These are phyloP conservation scores for Citrus hindsii DNA, from an alignment of 345 rosid genomes.

Conservation along the genomic window DNA sequence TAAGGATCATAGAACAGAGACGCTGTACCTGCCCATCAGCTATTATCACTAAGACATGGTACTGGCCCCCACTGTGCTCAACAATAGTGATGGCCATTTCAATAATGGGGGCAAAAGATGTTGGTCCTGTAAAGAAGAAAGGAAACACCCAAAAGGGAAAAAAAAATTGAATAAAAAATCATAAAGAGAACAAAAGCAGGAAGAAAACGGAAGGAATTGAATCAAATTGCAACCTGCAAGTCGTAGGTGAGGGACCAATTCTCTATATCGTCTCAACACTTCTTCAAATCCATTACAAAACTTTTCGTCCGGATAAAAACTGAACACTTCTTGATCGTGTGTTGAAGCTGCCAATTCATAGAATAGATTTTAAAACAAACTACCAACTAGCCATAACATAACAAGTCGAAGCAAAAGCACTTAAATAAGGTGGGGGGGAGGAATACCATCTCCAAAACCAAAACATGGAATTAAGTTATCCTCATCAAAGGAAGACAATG, in stretches of 20 bases:
- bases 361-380: neutral
- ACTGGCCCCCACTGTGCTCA: slow-evolving; percentile 89
- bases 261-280: slow-evolving; percentile 68
- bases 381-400: neutral
- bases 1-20: neutral
- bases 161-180: neutral
- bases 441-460: slow-evolving; percentile 94
- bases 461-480: slow-evolving; percentile 94
- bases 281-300: slow-evolving; percentile 94
- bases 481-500: slow-evolving; percentile 81
- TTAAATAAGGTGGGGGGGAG: neutral
- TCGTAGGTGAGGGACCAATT: slow-evolving; percentile 70
- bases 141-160: neutral
- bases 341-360: slow-evolving; percentile 68
- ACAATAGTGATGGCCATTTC: slow-evolving; percentile 97
- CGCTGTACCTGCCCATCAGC: slow-evolving; percentile 92
- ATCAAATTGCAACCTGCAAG: slow-evolving; percentile 61
- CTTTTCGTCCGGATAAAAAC: slow-evolving; percentile 68
- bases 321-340: slow-evolving; percentile 92
- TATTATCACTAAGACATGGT: slow-evolving; percentile 86
- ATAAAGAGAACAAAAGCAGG: neutral
- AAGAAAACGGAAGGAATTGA: slow-evolving; percentile 5
- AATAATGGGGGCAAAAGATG: slow-evolving; percentile 89
- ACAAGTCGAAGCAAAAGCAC: neutral
- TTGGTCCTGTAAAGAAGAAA: slow-evolving; percentile 56